phyloP scores from a whole-genome alignment of 1,284 basidiomycete species.

The Bjerkandera adusta region DNA sequence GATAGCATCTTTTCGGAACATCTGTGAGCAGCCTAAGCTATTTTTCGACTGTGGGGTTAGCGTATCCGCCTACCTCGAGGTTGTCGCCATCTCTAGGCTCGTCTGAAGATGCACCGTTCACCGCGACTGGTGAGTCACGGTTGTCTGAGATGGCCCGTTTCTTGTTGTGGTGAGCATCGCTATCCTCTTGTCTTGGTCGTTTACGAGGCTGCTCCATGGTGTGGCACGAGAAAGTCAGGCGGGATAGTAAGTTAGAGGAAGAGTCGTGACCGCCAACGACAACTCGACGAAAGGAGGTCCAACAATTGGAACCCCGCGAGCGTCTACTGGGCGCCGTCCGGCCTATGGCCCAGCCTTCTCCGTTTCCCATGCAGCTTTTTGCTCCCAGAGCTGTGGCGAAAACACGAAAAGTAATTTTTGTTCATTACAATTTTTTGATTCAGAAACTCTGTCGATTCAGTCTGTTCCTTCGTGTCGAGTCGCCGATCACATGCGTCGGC shows the following conservation, averaged over 20 bases:
- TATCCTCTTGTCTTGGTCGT: conserved; percentile 56
- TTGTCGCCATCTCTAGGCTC: conserved; percentile 62
- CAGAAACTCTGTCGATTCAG: background rate
- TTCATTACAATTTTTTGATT: background rate
- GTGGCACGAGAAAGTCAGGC: conserved; percentile 11
- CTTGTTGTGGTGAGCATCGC: conserved; percentile 52
- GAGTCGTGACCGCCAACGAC: background rate
- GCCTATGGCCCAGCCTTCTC: background rate
- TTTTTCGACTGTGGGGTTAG: background rate
- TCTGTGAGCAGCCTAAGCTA: conserved; percentile 14
- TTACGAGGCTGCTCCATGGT: conserved; percentile 61
- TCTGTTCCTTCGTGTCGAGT: background rate
- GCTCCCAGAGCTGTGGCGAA: background rate
- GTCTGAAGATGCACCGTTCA: conserved; percentile 52
- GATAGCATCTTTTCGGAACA: conserved; percentile 84
- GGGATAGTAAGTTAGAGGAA: conserved; percentile 9
- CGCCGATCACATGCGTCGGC: conserved; percentile 3
- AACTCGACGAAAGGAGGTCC: conserved; percentile 9
- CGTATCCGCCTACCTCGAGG: conserved; percentile 58
- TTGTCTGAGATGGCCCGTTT: conserved; percentile 61
- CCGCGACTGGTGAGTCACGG: conserved; percentile 52
- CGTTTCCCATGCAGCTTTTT: background rate
- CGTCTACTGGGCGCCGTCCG: conserved; percentile 9
- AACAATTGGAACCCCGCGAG: conserved; percentile 13
- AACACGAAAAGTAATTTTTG: background rate